Evolutionary conservation across 225 moss, liverwort and hornwort genomes (phyloP).

Genomic region (Rhytidiadelphus loreus): DNA sequence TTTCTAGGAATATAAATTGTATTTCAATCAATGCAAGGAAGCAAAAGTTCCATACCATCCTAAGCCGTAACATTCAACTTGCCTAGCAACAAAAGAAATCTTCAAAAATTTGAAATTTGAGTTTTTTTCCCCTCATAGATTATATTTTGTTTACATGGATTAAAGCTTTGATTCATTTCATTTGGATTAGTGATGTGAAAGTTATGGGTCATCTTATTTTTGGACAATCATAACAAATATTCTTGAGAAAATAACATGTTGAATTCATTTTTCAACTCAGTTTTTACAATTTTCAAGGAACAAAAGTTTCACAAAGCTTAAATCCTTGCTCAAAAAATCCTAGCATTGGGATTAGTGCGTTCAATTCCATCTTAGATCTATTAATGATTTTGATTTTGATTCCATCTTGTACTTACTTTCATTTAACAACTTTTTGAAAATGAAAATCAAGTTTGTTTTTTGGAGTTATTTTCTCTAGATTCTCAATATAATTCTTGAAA

Average conservation of each 20-base stretch:
- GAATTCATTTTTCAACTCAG: rapidly evolving
- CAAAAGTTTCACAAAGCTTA: neutral
- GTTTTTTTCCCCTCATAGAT: rapidly evolving
- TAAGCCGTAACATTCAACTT: neutral
- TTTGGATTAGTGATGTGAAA: neutral
- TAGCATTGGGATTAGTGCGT: rapidly evolving
- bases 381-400: neutral
- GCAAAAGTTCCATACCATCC: no score
- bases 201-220: neutral
- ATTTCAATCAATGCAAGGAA: rapidly evolving
- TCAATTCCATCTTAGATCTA: neutral
- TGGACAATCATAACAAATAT: neutral
- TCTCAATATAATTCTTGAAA: neutral
- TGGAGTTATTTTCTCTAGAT: neutral
- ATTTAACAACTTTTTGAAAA: no score
- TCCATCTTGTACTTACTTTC: neutral
- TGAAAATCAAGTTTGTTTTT: neutral
- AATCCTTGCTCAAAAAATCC: neutral
- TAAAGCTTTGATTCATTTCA: neutral
- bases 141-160: neutral
- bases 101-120: neutral
- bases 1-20: neutral
- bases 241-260: no score
- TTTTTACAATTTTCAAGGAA: neutral
- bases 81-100: rapidly evolving